Percentiles rank a stretch among this genome's conserved stretches.
These are phyloP conservation scores for Saccharomyces mikatae DNA, from an alignment of 805 yeast species.

Conservation along the genomic window DNA sequence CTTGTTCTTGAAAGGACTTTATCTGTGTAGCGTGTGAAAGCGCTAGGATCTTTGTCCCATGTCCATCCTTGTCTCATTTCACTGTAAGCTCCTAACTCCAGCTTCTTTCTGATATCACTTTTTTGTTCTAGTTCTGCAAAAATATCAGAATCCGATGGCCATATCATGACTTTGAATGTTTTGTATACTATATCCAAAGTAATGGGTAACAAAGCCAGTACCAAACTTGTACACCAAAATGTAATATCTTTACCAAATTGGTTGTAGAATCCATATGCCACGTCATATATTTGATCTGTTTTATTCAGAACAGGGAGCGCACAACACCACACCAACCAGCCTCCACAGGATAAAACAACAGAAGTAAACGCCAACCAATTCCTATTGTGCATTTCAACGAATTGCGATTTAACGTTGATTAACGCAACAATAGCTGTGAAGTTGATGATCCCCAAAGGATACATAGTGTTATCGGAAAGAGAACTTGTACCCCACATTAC, in stretches of 20 bases:
- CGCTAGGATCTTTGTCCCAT: constrained; percentile 43
- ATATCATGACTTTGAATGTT: constrained; percentile 44
- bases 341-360: constrained; percentile 63
- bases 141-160: constrained; percentile 68
- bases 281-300: constrained; percentile 53
- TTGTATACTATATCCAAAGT: constrained; percentile 59
- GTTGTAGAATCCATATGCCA: constrained; percentile 54
- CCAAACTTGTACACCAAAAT: constrained; percentile 76
- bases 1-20: constrained; percentile 11
- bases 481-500: constrained; percentile 66
- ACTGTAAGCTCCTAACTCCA: constrained; percentile 64
- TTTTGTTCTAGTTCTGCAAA: constrained; percentile 75
- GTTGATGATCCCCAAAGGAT: constrained; percentile 71
- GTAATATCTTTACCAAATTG: constrained; percentile 73
- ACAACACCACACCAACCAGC: constrained; percentile 81
- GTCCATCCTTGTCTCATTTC: constrained; percentile 79
- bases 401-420: constrained; percentile 70
- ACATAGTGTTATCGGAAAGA: constrained; percentile 62
- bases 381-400: constrained; percentile 72
- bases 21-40: constrained; percentile 23
- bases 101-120: constrained; percentile 50
- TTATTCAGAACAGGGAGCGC: constrained; percentile 63
- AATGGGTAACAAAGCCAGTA: constrained; percentile 50
- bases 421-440: constrained; percentile 66
- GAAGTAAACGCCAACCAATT: constrained; percentile 63